Evolutionary conservation across 169 alveolate species (phyloP).

Genomic region (Plasmodium adleri): DNA sequence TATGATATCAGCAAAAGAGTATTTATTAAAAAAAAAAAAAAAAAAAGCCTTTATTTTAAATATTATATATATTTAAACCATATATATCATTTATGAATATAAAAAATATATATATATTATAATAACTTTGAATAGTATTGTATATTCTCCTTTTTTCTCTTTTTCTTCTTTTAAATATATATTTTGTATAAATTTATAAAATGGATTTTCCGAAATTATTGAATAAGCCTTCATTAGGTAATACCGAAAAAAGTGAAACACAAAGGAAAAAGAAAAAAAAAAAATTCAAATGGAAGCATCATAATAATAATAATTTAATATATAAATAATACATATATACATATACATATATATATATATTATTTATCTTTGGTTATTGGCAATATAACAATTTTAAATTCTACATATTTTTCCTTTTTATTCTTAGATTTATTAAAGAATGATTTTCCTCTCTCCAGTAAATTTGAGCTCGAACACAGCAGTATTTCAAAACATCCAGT

Average conservation of each 20-base stretch:
- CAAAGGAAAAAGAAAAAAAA: not conserved
- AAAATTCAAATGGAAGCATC: too few species aligned
- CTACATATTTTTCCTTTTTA: not conserved
- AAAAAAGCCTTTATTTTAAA: too few species aligned
- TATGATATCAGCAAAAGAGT: too few species aligned
- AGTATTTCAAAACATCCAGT: conserved; percentile 67
- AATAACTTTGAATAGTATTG: too few species aligned
- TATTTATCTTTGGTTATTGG: not conserved
- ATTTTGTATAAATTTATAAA: not conserved
- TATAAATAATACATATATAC: too few species aligned
- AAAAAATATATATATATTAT: too few species aligned
- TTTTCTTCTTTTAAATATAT: too few species aligned
- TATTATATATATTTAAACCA: too few species aligned
- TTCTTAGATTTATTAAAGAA: conserved; percentile 28
- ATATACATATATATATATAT: not conserved
- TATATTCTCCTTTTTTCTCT: too few species aligned
- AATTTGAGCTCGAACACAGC: conserved; percentile 66
- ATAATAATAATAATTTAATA: too few species aligned
- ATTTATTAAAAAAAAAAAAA: too few species aligned
- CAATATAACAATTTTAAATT: not conserved
- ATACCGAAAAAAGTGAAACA: not conserved
- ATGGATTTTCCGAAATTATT: conserved; percentile 69
- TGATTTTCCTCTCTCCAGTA: conserved; percentile 55
- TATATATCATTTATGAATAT: too few species aligned
- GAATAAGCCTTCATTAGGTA: conserved; percentile 65